Conservation (phyloP, 176 grass and related monocot genomes). For the Bonia amplexicaulis region DNA sequence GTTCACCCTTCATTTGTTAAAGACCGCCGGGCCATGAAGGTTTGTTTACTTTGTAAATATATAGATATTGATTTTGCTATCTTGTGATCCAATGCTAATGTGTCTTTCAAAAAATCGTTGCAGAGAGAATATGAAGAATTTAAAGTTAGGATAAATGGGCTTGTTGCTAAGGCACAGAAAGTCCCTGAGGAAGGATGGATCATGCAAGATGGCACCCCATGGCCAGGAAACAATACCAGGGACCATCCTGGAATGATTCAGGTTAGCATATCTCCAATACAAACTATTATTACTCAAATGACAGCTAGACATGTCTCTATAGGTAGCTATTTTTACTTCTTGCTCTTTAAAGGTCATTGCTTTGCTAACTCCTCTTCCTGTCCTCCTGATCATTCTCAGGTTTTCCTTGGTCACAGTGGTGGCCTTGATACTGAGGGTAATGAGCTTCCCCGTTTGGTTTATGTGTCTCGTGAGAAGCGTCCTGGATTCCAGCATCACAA, state of each 20-base stretch:
- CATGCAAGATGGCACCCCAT: slow-evolving; percentile 99
- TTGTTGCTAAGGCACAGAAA: slow-evolving; percentile 96
- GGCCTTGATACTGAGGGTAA: slow-evolving; percentile 97
- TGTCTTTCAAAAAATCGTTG: neutral
- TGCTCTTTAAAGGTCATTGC: neutral
- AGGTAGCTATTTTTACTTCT: neutral
- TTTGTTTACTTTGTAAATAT: slow-evolving; percentile 29
- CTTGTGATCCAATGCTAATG: neutral
- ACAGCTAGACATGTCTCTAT: neutral
- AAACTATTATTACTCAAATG: neutral
- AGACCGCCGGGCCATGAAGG: slow-evolving; percentile 99
- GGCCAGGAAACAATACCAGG: slow-evolving; percentile 99
- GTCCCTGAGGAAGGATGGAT: slow-evolving; percentile 99
- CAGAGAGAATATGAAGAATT: slow-evolving; percentile 99
- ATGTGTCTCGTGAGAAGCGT: slow-evolving; percentile 99
- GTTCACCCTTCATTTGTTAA: slow-evolving; percentile 96
- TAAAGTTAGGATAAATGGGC: slow-evolving; percentile 82
- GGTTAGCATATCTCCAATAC: slow-evolving; percentile 41
- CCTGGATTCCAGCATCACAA: slow-evolving; percentile 99
- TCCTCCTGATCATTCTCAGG: slow-evolving; percentile 50
- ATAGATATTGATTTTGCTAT: neutral
- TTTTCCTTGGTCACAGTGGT: slow-evolving; percentile 99
- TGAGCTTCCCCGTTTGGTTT: slow-evolving; percentile 95
- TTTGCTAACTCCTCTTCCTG: slow-evolving; percentile 32
- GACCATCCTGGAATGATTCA: slow-evolving; percentile 99